These are phyloP conservation scores for Metschnikowia lunata DNA, from an alignment of 805 yeast species.

Conservation along the genomic window DNA sequence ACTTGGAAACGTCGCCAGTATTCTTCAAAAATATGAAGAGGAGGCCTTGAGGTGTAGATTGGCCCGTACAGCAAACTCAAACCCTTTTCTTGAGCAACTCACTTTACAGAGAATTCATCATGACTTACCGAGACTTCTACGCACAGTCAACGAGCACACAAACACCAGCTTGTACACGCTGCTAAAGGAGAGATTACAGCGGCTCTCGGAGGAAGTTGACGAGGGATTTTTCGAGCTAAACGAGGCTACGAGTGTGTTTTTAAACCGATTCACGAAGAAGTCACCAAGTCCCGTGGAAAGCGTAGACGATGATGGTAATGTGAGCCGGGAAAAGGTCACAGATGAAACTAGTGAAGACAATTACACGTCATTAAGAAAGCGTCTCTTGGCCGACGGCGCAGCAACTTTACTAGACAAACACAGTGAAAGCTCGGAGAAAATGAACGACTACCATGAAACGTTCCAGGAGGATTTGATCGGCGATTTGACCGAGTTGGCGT, in stretches of 20 bases:
- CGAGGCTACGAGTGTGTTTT: background rate
- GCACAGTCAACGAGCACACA: conserved; percentile 8
- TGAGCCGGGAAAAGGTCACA: background rate
- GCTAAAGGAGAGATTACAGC: conserved; percentile 5
- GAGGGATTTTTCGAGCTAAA: conserved; percentile 6
- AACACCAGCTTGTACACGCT: conserved; percentile 4
- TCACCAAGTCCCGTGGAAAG: background rate
- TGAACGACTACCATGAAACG: conserved; percentile 38
- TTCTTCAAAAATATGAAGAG: conserved; percentile 6
- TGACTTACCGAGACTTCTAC: conserved; percentile 17
- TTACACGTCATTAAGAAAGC: conserved; percentile 14
- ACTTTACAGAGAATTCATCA: conserved; percentile 11
- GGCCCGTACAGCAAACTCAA: background rate
- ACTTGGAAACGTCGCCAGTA: conserved; percentile 2
- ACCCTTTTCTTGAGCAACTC: conserved; percentile 12
- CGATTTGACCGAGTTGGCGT: conserved; percentile 47
- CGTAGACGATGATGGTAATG: background rate
- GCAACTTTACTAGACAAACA: conserved; percentile 9
- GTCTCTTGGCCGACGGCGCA: conserved; percentile 15
- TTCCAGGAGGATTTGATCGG: conserved; percentile 46
- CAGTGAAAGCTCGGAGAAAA: conserved; percentile 13
- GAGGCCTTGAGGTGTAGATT: conserved; percentile 5
- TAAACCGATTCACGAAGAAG: background rate
- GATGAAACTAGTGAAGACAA: conserved; percentile 3
- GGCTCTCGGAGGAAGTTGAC: conserved; percentile 9